These are phyloP conservation scores for Collybiopsis luxurians DNA, from an alignment of 768 basidiomycete species.

Conservation along the genomic window DNA sequence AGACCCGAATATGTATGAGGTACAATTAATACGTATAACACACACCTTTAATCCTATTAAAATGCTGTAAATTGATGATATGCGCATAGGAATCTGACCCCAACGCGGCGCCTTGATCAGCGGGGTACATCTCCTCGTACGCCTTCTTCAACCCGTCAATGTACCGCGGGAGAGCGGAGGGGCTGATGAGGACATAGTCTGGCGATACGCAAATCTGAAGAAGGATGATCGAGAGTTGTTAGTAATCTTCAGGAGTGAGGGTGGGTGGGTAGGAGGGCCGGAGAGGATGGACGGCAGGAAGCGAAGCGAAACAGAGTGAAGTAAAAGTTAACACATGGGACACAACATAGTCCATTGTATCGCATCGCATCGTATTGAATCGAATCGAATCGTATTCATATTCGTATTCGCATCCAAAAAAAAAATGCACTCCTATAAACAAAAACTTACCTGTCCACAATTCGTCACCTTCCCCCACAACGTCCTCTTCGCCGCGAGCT, in stretches of 20 bases:
- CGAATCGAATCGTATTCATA: neutral
- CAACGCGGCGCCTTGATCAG: constrained; percentile 28
- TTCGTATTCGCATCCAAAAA: neutral
- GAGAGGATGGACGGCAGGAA: too few relatives aligned
- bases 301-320: too few relatives aligned
- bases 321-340: too few relatives aligned
- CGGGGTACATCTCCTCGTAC: constrained; percentile 29
- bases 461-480: constrained; percentile 81
- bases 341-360: too few relatives aligned
- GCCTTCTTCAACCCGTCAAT: constrained; percentile 39
- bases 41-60: constrained; percentile 56
- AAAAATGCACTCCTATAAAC: neutral
- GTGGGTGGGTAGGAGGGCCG: neutral
- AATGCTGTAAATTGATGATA: constrained; percentile 53
- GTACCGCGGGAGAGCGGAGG: constrained; percentile 36
- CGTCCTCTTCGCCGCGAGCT: constrained; percentile 64
- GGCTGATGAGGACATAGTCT: constrained; percentile 51
- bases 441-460: constrained; percentile 47
- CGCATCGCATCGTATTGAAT: too few relatives aligned
- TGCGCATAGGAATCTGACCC: constrained; percentile 44
- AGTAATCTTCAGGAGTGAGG: neutral
- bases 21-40: neutral
- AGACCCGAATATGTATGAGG: too few relatives aligned
- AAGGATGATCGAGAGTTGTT: neutral
- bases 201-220: constrained; percentile 59